These are phyloP conservation scores for Pythium monospermum DNA, from an alignment of 352 stramenopile genomes.

Conservation along the genomic window DNA sequence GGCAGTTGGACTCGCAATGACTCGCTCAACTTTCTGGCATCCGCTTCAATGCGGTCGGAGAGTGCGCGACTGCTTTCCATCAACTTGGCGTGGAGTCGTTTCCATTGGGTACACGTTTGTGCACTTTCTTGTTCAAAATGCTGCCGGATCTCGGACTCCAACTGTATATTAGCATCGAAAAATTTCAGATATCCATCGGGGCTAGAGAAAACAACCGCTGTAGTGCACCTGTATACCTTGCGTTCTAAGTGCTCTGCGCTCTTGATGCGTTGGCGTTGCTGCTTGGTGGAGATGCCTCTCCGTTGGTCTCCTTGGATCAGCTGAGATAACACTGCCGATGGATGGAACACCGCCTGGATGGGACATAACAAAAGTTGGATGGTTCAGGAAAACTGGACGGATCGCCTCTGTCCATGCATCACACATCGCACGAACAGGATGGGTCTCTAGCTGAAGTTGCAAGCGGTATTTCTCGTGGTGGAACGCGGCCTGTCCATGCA, in stretches of 20 bases:
- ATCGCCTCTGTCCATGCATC: background rate
- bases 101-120: constrained; percentile 46
- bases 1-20: background rate
- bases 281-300: constrained; percentile 19
- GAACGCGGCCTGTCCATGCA: constrained; percentile 18
- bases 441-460: constrained; percentile 42
- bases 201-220: too few relatives aligned
- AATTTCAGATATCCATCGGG: background rate
- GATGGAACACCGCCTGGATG: constrained; percentile 43
- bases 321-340: constrained; percentile 40
- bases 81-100: constrained; percentile 35
- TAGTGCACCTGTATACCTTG: too few relatives aligned
- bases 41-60: constrained; percentile 23
- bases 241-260: constrained; percentile 45
- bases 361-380: background rate
- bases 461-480: constrained; percentile 36
- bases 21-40: constrained; percentile 24
- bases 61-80: constrained; percentile 21
- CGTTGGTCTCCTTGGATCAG: constrained; percentile 36
- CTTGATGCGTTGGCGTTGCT: constrained; percentile 26
- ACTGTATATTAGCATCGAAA: constrained; percentile 25
- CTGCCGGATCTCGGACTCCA: constrained; percentile 53
- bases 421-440: constrained; percentile 26
- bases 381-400: background rate
- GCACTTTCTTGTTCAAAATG: constrained; percentile 51